These are phyloP conservation scores for Eimeria brunetti DNA, from an alignment of 169 alveolate species.

Conservation along the genomic window DNA sequence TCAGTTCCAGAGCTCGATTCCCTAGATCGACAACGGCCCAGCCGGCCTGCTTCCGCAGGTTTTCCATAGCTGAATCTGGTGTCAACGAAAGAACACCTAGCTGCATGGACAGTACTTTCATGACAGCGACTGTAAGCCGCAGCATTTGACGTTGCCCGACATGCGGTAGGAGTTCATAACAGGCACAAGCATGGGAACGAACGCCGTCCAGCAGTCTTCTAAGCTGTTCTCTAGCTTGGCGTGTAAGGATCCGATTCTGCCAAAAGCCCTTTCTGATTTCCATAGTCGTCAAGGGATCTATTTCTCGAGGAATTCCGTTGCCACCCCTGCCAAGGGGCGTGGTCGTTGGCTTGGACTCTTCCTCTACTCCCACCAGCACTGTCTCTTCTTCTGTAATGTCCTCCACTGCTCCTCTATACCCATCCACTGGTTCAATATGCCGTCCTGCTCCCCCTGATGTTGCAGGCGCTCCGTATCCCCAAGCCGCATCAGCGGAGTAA, in stretches of 20 bases:
- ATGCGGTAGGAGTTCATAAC: neutral
- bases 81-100: neutral
- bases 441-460: neutral
- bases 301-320: neutral
- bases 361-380: neutral
- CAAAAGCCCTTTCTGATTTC: neutral
- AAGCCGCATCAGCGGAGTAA: neutral
- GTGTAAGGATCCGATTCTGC: neutral
- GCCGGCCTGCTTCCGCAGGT: neutral
- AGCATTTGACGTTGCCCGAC: neutral
- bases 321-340: neutral
- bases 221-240: neutral
- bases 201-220: neutral
- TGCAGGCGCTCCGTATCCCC: neutral
- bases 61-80: neutral
- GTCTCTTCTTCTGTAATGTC: neutral
- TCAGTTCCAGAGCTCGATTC: neutral
- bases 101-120: neutral
- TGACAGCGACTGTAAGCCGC: neutral
- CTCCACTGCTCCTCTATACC: neutral
- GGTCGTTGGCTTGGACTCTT: neutral
- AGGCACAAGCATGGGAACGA: neutral
- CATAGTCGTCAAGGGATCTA: neutral
- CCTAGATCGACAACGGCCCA: neutral
- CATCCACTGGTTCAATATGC: too few relatives aligned